These are phyloP conservation scores for Isatis tinctoria DNA, from an alignment of 345 rosid species.

Conservation along the genomic window DNA sequence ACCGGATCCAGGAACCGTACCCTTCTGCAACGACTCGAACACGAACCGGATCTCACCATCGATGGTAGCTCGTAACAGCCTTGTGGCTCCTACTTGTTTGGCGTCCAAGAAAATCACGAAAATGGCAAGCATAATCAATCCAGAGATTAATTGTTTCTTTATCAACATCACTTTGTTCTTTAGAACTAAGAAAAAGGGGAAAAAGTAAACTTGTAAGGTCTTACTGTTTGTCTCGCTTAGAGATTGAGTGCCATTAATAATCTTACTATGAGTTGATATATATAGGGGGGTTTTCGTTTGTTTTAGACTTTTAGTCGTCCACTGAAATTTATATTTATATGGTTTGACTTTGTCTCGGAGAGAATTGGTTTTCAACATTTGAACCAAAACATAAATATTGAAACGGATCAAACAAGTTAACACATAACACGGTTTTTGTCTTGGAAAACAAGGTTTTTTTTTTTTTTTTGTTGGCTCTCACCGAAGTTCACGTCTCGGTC, in stretches of 20 bases:
- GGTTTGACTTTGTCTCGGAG: not conserved
- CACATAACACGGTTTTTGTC: slow-evolving; percentile 4
- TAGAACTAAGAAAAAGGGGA: not conserved
- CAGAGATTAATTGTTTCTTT: slow-evolving; percentile 21
- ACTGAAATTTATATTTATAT: not conserved
- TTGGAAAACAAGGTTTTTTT: not conserved
- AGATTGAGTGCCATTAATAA: not conserved
- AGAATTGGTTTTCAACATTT: slow-evolving; percentile 1
- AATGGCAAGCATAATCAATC: not conserved
- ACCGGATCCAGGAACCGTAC: not conserved
- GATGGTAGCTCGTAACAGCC: slow-evolving; percentile 2
- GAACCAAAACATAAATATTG: not conserved
- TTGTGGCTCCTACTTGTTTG: slow-evolving; percentile 21
- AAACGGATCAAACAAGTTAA: slow-evolving; percentile 7
- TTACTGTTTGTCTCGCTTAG: not conserved
- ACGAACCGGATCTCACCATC: slow-evolving; percentile 3
- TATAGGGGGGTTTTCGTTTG: not conserved
- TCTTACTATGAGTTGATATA: not conserved
- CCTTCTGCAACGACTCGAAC: slow-evolving; percentile 15
- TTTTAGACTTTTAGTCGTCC: not conserved
- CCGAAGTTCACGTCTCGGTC: not conserved
- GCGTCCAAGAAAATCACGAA: not conserved
- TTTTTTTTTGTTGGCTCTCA: not conserved
- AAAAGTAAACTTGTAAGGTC: not conserved
- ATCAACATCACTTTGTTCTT: not conserved